Evolutionary conservation across 805 yeast species (phyloP).

Genomic region (Starmerella geochares): DNA sequence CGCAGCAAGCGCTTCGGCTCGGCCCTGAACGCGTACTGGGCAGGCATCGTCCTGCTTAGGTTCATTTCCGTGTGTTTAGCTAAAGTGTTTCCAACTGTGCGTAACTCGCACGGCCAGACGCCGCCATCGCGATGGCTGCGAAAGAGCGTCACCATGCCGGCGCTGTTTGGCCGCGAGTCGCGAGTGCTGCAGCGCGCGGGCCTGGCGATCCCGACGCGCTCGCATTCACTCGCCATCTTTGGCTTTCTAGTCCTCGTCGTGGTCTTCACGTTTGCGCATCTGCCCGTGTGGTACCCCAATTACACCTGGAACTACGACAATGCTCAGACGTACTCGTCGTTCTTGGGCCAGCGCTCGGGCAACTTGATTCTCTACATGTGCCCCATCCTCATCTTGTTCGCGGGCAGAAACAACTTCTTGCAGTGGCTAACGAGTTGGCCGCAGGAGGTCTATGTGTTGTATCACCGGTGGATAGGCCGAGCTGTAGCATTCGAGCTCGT

Average conservation of each 20-base stretch:
- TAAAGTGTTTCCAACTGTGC: conserved; percentile 10
- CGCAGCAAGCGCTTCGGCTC: conserved; percentile 13
- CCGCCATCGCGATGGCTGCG: background rate
- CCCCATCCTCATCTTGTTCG: conserved; percentile 35
- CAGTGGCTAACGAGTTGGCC: conserved; percentile 51
- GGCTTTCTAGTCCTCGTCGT: conserved; percentile 32
- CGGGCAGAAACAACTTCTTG: conserved; percentile 63
- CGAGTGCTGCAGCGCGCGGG: background rate
- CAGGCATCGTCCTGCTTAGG: conserved; percentile 13
- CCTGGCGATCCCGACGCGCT: conserved; percentile 34
- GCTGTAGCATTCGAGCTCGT: conserved; percentile 23
- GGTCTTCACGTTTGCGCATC: conserved; percentile 25
- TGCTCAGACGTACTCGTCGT: conserved; percentile 4
- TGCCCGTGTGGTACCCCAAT: conserved; percentile 10
- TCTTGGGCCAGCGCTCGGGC: conserved; percentile 19
- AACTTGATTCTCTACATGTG: conserved; percentile 20
- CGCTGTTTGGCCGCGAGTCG: background rate
- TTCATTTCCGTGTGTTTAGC: background rate
- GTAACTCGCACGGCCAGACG: background rate
- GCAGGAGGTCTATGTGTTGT: conserved; percentile 46
- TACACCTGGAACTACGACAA: conserved; percentile 9
- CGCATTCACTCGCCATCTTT: conserved; percentile 32
- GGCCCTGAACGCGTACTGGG: conserved; percentile 21
- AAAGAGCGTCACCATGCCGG: background rate
- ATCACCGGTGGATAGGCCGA: conserved; percentile 39